phyloP scores from a whole-genome alignment of 2,329 filamentous ascomycete species.

The Penicillium concentricum region DNA sequence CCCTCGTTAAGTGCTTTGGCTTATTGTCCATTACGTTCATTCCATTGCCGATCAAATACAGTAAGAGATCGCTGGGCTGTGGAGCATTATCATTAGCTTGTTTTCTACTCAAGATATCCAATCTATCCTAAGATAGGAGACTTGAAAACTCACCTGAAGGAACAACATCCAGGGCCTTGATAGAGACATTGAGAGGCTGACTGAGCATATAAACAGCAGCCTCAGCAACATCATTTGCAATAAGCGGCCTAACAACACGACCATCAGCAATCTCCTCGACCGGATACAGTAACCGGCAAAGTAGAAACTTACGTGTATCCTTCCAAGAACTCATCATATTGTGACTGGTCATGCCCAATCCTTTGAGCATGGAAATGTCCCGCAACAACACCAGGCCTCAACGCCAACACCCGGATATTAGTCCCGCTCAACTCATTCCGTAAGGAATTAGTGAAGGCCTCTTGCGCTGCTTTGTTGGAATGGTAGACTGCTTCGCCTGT shows the following conservation, averaged over 20 bases:
- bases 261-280: background rate
- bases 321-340: conserved; percentile 47
- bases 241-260: conserved; percentile 31
- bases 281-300: background rate
- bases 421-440: conserved; percentile 49
- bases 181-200: conserved; percentile 40
- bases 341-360: conserved; percentile 45
- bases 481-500: conserved; percentile 48
- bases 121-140: background rate
- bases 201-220: conserved; percentile 46
- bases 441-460: conserved; percentile 52
- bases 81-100: background rate
- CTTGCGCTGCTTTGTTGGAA: conserved; percentile 32
- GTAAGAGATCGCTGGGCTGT: conserved; percentile 34
- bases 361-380: conserved; percentile 51
- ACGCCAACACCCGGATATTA: conserved; percentile 48
- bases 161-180: conserved; percentile 51
- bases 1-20: background rate
- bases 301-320: conserved; percentile 38
- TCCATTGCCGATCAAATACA: conserved; percentile 34
- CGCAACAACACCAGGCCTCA: conserved; percentile 50
- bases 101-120: background rate
- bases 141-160: conserved; percentile 33
- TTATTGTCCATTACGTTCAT: conserved; percentile 6
- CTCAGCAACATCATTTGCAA: conserved; percentile 46